Conservation (phyloP, 495 filamentous ascomycete genomes). For the Annulohypoxylon stygium region DNA sequence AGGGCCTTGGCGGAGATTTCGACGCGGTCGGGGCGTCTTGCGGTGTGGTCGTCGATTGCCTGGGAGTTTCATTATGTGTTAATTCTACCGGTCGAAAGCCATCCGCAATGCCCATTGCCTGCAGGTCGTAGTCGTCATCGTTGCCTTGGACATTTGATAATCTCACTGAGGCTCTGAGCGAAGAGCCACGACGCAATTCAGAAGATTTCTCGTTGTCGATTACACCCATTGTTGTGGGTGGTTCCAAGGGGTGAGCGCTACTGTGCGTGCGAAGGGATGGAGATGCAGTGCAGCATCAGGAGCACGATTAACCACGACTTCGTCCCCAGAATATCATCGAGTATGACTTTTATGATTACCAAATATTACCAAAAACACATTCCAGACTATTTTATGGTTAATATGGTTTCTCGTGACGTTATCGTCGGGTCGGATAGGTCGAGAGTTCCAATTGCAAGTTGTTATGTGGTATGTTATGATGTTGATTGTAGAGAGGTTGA, state of each 20-base stretch:
- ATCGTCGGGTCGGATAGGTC: slow-evolving; percentile 30
- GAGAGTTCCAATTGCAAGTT: slow-evolving; percentile 43
- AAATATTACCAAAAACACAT: neutral
- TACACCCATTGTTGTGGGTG: slow-evolving; percentile 53
- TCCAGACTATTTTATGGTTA: slow-evolving; percentile 17
- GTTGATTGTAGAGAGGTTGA: slow-evolving; percentile 18
- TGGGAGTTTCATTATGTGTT: slow-evolving; percentile 46
- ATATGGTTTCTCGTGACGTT: neutral
- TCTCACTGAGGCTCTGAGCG: slow-evolving; percentile 53
- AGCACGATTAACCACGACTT: slow-evolving; percentile 46
- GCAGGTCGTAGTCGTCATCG: slow-evolving; percentile 58
- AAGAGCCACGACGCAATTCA: slow-evolving; percentile 54
- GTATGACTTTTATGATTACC: neutral
- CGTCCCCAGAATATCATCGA: slow-evolving; percentile 47
- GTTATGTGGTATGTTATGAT: slow-evolving; percentile 16
- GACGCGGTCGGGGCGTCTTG: slow-evolving; percentile 33
- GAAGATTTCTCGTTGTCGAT: slow-evolving; percentile 49
- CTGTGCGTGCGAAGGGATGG: slow-evolving; percentile 27
- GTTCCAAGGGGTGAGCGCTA: slow-evolving; percentile 22
- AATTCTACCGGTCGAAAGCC: slow-evolving; percentile 58
- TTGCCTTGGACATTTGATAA: slow-evolving; percentile 45
- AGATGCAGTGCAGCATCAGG: slow-evolving; percentile 53
- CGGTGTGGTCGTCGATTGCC: slow-evolving; percentile 40
- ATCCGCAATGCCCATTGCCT: slow-evolving; percentile 59
- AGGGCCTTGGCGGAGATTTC: slow-evolving; percentile 56